Conservation (phyloP, 2,329 filamentous ascomycete species). For the Colletotrichum euphorbiae region DNA sequence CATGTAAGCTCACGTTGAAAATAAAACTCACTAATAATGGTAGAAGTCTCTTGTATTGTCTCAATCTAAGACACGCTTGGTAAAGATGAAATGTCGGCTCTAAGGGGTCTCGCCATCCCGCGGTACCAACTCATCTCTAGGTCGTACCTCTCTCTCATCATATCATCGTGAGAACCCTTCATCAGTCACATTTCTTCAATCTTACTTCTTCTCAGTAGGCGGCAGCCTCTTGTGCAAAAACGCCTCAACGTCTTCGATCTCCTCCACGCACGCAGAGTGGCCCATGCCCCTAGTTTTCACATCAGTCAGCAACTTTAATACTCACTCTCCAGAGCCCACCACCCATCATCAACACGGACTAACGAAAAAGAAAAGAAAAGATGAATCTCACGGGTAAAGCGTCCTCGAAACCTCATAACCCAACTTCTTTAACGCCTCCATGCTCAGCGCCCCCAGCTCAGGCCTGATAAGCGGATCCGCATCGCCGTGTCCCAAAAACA, state of each 20-base stretch:
- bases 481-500: slow-evolving; percentile 92
- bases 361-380: background rate
- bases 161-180: background rate
- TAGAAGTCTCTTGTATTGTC: no score
- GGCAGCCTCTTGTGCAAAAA: slow-evolving; percentile 63
- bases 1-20: no score
- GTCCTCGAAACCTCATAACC: slow-evolving; percentile 82
- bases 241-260: slow-evolving; percentile 83
- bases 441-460: slow-evolving; percentile 75
- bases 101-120: background rate
- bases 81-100: background rate
- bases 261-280: slow-evolving; percentile 81
- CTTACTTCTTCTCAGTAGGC: slow-evolving; percentile 47
- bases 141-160: background rate
- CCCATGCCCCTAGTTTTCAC: slow-evolving; percentile 67
- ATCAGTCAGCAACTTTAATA: background rate
- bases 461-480: slow-evolving; percentile 78
- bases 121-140: background rate
- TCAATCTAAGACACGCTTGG: background rate
- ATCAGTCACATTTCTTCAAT: background rate
- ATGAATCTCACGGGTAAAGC: slow-evolving; percentile 70
- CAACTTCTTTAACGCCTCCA: slow-evolving; percentile 72
- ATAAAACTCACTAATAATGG: no score
- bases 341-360: background rate
- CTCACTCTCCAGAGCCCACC: background rate